Evolutionary conservation across 257 asterid genomes (phyloP).

Genomic region (Nicotiana tomentosiformis): DNA sequence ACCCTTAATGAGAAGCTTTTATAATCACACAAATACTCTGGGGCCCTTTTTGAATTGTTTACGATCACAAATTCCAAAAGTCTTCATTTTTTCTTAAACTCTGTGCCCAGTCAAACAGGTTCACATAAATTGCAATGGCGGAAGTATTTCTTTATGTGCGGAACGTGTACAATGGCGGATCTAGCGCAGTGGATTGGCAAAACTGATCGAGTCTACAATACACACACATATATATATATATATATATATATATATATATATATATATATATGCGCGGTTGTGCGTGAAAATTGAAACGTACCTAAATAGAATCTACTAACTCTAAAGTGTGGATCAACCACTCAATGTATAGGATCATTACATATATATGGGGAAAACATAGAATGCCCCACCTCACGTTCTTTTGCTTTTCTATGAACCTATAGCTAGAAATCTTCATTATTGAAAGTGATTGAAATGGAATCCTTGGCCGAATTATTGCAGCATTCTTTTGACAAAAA

Average conservation of each 20-base stretch:
- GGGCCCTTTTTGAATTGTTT: no score
- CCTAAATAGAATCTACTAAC: background rate
- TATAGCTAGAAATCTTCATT: background rate
- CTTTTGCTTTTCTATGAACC: background rate
- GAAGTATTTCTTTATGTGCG: background rate
- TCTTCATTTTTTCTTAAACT: no score
- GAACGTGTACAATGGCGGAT: background rate
- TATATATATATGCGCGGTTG: no score
- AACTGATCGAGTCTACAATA: background rate
- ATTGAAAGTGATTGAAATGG: slow-evolving; percentile 3
- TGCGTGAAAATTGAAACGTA: no score
- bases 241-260: no score
- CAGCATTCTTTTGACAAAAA: background rate
- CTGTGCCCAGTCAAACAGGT: no score
- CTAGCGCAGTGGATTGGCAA: background rate
- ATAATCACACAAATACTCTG: no score
- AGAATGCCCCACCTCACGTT: slow-evolving; percentile 5
- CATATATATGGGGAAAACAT: background rate
- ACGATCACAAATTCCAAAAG: no score
- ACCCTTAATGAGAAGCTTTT: no score
- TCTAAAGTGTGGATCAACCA: background rate
- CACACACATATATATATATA: no score
- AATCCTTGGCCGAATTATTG: background rate
- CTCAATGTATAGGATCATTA: background rate
- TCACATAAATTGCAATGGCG: no score